Percentiles rank a stretch among this genome's conserved stretches.
Evolutionary conservation across 345 rosid species (phyloP).

Genomic region (Citrus maxima): DNA sequence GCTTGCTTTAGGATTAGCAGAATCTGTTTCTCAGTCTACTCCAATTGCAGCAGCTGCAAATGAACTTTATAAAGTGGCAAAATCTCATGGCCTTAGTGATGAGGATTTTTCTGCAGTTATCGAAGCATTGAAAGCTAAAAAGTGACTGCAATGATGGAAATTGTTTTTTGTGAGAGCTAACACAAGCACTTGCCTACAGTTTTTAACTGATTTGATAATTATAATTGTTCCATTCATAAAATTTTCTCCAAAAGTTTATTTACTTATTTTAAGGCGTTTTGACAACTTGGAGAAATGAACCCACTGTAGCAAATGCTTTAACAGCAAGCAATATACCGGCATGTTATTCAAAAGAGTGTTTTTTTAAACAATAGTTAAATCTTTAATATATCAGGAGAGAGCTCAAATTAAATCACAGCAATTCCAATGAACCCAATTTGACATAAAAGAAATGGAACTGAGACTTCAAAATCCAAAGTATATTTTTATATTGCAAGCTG

Average conservation of each 20-base stretch:
- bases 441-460: neutral
- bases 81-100: slow-evolving; percentile 74
- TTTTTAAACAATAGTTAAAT: too few species aligned
- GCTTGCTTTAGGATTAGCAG: slow-evolving; percentile 87
- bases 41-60: slow-evolving; percentile 91
- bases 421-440: neutral
- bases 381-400: too few species aligned
- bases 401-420: neutral
- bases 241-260: neutral
- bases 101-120: slow-evolving; percentile 91
- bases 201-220: neutral
- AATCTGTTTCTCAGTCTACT: slow-evolving; percentile 81
- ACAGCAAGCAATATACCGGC: neutral
- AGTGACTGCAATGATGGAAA: neutral
- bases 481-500: neutral
- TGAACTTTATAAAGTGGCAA: slow-evolving; percentile 84
- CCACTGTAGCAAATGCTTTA: neutral
- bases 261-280: too few species aligned
- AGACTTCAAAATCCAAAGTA: neutral
- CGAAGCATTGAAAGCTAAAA: slow-evolving; percentile 69
- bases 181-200: neutral
- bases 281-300: too few species aligned
- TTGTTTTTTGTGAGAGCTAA: neutral
- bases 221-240: neutral
- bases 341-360: too few species aligned